Base-by-base conservation (phyloP, 2,329 filamentous ascomycete species). In the Ceratocystis ficicola region DNA sequence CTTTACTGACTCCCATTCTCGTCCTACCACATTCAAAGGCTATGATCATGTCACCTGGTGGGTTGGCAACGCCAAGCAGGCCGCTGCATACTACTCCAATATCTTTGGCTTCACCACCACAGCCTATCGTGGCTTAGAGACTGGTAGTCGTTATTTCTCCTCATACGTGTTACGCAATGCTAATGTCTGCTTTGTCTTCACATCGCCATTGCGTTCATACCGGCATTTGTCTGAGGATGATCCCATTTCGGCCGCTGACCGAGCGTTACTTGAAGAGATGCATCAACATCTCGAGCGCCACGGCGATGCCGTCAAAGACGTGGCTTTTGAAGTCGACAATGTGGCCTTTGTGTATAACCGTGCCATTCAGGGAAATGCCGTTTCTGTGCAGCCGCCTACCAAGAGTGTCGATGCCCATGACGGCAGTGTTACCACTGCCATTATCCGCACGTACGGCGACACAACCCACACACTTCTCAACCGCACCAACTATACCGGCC, bases 31-130 rank as follows among this genome's bases (percentile, higher is more conserved):
- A 73, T 92, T 95, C 78, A 83, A 84, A 68, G 91, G 90, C 73
- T 96, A 96, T 75, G 90, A 96, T 77, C 89, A 96, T 76, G 84
- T 96, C 66, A 92, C 90, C 70, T 96, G 92, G 92, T 96, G 90
- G 79, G 93, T 96, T 36, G 91, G 92, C 73, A 97, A 97, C 74
- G 92, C 93, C 71, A 96, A 96, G 78, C 92, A 96, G 79, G 90
- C 91, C 2, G 92, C 92, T 48, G 83, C 87, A 15, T 96, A 90
- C 78, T 96, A 96, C 77, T 86, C 87, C 70, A 86, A 84, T 10
- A 88, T 91, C 70, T 91, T 96, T 79, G 92, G 90, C 66, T 96
- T 96, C 79, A 80, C 83, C 72, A 84, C 83, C 22, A 76, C 96
- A 66, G 93, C 93, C 69, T 95, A 96, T 76, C 83, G 83, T 50